Conservation (phyloP, 495 filamentous ascomycete genomes). For the Xylaria grammica region DNA sequence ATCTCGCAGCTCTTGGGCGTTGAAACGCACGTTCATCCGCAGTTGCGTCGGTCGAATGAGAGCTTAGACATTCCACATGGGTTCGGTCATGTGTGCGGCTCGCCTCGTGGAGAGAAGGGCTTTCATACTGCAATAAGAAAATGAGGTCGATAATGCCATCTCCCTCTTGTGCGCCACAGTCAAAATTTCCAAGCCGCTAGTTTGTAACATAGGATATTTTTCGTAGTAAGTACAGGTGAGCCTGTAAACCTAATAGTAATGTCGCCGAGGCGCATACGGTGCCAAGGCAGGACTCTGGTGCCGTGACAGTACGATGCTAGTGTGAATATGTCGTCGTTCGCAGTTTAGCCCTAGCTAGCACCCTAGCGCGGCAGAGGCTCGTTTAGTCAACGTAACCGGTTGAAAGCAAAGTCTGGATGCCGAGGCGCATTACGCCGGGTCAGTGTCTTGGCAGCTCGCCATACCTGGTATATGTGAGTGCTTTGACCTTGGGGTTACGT, state of each 20-base stretch:
- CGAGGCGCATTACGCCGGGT: constrained; percentile 10
- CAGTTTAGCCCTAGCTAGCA: background rate
- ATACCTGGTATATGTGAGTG: constrained; percentile 3
- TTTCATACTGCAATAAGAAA: background rate
- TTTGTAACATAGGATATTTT: background rate
- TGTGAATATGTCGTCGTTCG: background rate
- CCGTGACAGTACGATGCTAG: background rate
- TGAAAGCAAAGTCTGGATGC: constrained; percentile 4
- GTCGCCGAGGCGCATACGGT: constrained; percentile 1
- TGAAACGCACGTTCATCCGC: background rate
- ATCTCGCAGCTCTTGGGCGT: background rate
- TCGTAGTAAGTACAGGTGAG: constrained; percentile 2
- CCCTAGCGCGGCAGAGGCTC: background rate
- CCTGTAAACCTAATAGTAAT: background rate
- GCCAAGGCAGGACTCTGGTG: constrained; percentile 8
- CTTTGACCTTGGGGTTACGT: constrained; percentile 12
- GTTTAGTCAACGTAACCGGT: constrained; percentile 8
- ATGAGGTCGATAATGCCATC: background rate
- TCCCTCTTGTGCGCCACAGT: background rate
- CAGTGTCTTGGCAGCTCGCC: constrained; percentile 10
- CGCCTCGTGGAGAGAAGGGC: background rate
- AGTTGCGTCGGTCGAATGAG: constrained; percentile 8
- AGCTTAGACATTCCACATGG: background rate
- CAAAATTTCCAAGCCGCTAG: background rate
- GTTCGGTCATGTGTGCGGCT: background rate